Evolutionary conservation across 768 basidiomycete genomes (phyloP).

Genomic region (Rhizopogon salebrosus): DNA sequence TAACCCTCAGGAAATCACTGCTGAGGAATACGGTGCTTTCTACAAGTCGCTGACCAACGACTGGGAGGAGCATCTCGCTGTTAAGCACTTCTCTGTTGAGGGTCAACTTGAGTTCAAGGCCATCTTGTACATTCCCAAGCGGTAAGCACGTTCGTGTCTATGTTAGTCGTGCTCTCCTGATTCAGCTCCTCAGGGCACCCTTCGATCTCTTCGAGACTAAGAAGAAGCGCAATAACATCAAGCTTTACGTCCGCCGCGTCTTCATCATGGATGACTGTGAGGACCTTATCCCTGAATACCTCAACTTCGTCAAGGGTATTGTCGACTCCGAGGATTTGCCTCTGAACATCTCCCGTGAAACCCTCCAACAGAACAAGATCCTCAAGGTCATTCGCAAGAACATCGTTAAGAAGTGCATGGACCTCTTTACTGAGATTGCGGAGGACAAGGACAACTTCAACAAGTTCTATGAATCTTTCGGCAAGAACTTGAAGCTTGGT

Average conservation of each 20-base stretch:
- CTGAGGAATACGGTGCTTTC: conserved; percentile 92
- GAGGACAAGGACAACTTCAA: conserved; percentile 99
- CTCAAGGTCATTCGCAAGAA: conserved; percentile 99
- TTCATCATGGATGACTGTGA: conserved; percentile 99
- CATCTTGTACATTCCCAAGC: conserved; percentile 95
- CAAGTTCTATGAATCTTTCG: conserved; percentile 98
- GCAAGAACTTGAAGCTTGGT: conserved; percentile 99
- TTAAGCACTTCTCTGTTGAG: conserved; percentile 99
- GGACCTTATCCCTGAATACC: conserved; percentile 98
- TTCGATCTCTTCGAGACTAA: conserved; percentile 99
- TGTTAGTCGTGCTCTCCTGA: background rate
- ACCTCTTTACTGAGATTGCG: conserved; percentile 91
- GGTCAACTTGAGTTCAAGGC: conserved; percentile 99
- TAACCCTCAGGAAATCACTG: conserved; percentile 89
- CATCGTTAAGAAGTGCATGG: conserved; percentile 97
- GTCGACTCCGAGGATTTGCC: conserved; percentile 99
- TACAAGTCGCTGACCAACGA: conserved; percentile 99
- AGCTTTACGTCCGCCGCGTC: conserved; percentile 99
- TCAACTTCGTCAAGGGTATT: conserved; percentile 99
- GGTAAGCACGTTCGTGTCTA: conserved; percentile 43
- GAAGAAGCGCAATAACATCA: conserved; percentile 99
- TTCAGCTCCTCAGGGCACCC: conserved; percentile 60
- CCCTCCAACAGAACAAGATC: conserved; percentile 99
- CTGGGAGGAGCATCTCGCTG: conserved; percentile 99
- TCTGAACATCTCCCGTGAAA: conserved; percentile 99